phyloP scores from a whole-genome alignment of 305 asterid genomes.

The Solanum aculeatissimum region DNA sequence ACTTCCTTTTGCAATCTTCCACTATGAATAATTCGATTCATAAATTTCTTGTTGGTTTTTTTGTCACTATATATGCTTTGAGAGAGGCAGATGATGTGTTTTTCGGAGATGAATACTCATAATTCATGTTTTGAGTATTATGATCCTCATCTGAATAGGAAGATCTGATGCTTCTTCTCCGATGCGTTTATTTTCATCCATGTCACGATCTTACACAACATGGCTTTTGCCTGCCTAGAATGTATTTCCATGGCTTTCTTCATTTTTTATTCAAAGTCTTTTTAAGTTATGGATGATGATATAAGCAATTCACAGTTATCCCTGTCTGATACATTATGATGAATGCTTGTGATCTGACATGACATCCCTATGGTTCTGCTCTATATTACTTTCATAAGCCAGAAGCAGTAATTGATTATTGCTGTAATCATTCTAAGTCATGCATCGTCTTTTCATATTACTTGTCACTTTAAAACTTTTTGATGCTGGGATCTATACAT shows the following conservation, averaged over 20 bases:
- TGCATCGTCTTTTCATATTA: too few relatives aligned
- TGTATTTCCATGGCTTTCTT: background rate
- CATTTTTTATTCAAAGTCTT: background rate
- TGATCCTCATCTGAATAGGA: slow-evolving; percentile 75
- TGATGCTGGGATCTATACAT: background rate
- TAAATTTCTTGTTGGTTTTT: background rate
- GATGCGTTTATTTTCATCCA: background rate
- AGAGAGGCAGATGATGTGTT: slow-evolving; percentile 39
- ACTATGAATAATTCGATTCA: background rate
- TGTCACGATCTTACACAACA: background rate
- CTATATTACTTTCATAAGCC: too few relatives aligned
- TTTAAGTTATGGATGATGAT: slow-evolving; percentile 10
- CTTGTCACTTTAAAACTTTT: background rate
- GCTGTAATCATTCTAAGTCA: too few relatives aligned
- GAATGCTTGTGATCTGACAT: slow-evolving; percentile 13
- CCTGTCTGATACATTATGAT: slow-evolving; percentile 18
- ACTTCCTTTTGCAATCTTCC: background rate
- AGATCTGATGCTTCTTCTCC: slow-evolving; percentile 64
- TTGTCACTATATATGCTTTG: background rate
- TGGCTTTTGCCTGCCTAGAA: background rate
- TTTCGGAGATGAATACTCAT: slow-evolving; percentile 37
- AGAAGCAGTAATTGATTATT: too few relatives aligned
- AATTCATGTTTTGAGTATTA: slow-evolving; percentile 12
- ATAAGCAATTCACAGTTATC: slow-evolving; percentile 18
- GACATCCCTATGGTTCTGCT: background rate